Conservation (phyloP, 345 rosid genomes). For the Brassica incana region DNA sequence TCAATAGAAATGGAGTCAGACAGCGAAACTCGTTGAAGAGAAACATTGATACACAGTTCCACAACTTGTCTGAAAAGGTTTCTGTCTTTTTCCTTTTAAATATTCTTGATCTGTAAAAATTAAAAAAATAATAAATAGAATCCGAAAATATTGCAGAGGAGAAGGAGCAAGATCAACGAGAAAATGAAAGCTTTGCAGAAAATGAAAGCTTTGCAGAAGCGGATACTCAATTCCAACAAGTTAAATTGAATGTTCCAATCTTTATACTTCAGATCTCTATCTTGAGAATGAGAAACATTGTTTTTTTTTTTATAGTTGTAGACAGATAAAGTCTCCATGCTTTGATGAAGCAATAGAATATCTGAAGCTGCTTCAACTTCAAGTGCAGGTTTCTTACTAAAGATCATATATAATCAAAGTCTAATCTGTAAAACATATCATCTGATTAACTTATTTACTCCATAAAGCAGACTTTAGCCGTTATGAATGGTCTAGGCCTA, state of each 20-base stretch:
- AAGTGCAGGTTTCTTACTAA: constrained; percentile 58
- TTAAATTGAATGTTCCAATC: constrained; percentile 20
- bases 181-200: constrained; percentile 84
- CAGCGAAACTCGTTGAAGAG: constrained; percentile 58
- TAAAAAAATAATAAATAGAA: background rate
- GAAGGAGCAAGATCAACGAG: constrained; percentile 79
- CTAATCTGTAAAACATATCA: background rate
- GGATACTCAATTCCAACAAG: constrained; percentile 78
- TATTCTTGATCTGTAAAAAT: background rate
- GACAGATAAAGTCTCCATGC: constrained; percentile 90
- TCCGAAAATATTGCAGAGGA: constrained; percentile 45
- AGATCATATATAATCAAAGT: background rate
- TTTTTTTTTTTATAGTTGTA: constrained; percentile 17
- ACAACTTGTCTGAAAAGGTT: constrained; percentile 84
- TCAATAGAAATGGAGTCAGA: constrained; percentile 36
- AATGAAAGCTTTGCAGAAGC: constrained; percentile 77
- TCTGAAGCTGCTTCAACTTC: constrained; percentile 80
- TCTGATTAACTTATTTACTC: constrained; percentile 1
- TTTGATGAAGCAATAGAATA: constrained; percentile 80
- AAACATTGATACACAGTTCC: constrained; percentile 70
- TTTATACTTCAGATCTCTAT: background rate
- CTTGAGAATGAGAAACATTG: background rate
- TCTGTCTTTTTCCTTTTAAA: background rate
- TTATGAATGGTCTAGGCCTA: constrained; percentile 36
- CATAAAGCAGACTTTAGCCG: constrained; percentile 31